phyloP scores from a whole-genome alignment of 129 eudicot species.

The Saposhnikovia divaricata region DNA sequence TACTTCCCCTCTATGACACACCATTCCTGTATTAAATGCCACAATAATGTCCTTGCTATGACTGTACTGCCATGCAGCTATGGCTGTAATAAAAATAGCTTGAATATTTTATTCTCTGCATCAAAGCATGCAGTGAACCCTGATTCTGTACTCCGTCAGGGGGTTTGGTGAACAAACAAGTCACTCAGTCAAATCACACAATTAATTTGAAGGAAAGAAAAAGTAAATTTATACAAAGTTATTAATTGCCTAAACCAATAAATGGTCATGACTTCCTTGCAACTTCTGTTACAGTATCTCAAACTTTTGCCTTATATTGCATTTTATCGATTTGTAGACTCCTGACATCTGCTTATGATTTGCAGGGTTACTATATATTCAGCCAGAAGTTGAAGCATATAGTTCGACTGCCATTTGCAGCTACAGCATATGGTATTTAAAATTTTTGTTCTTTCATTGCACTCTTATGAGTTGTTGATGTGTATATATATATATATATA shows the following conservation, averaged over 20 bases:
- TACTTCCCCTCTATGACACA: neutral
- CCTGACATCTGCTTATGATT: conserved; percentile 22
- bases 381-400: conserved; percentile 95
- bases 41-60: neutral
- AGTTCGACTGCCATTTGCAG: conserved; percentile 82
- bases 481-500: neutral
- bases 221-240: neutral
- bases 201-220: neutral
- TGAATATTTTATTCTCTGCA: neutral
- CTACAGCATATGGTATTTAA: conserved; percentile 72
- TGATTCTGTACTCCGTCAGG: neutral
- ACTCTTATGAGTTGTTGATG: neutral
- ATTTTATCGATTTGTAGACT: conserved; percentile 4
- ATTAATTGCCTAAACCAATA: neutral
- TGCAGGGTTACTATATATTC: conserved; percentile 89
- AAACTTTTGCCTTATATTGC: neutral
- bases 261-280: neutral
- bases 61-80: neutral
- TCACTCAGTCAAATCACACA: neutral
- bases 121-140: neutral
- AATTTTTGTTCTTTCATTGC: conserved; percentile 1
- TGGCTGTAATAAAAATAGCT: neutral
- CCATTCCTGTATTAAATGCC: neutral
- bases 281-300: neutral
- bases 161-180: neutral